Conservation (phyloP, 2,329 filamentous ascomycete species). For the Trichoderma oligosporum region DNA sequence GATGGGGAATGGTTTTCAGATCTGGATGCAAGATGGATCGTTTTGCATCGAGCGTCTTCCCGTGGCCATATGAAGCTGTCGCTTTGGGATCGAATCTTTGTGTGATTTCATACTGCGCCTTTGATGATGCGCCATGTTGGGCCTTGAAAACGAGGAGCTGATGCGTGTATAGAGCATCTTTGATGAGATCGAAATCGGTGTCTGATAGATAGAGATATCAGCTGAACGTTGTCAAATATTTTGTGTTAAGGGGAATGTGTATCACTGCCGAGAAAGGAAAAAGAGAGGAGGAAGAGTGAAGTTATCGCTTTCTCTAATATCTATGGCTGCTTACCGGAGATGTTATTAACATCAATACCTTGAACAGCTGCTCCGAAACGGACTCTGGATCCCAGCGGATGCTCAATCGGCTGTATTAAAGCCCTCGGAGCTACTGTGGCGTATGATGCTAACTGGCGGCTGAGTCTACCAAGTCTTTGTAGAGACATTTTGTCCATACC, state of each 20-base stretch:
- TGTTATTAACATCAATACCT: slow-evolving; percentile 57
- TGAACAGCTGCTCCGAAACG: slow-evolving; percentile 60
- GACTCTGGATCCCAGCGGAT: slow-evolving; percentile 36
- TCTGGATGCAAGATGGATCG: slow-evolving; percentile 70
- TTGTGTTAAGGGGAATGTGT: neutral
- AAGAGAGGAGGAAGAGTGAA: neutral
- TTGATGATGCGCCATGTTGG: slow-evolving; percentile 60
- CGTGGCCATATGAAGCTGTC: slow-evolving; percentile 66
- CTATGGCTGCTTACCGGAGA: slow-evolving; percentile 49
- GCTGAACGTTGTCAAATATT: neutral
- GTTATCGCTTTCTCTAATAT: slow-evolving; percentile 23
- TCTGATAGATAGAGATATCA: slow-evolving; percentile 40
- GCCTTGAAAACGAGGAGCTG: slow-evolving; percentile 70
- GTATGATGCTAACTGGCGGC: slow-evolving; percentile 16
- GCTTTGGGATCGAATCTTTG: slow-evolving; percentile 67
- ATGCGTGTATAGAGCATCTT: slow-evolving; percentile 61
- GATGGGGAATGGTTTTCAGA: slow-evolving; percentile 74
- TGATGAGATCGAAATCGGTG: slow-evolving; percentile 60
- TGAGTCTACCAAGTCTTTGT: neutral
- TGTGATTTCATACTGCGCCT: slow-evolving; percentile 70
- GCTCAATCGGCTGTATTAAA: slow-evolving; percentile 15
- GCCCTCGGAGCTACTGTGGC: slow-evolving; percentile 14
- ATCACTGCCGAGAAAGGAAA: neutral
- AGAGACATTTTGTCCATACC: neutral
- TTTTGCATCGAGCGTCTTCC: slow-evolving; percentile 65